Base-by-base conservation (phyloP, 2,329 filamentous ascomycete species). In the Coniochaeta ligniaria region DNA sequence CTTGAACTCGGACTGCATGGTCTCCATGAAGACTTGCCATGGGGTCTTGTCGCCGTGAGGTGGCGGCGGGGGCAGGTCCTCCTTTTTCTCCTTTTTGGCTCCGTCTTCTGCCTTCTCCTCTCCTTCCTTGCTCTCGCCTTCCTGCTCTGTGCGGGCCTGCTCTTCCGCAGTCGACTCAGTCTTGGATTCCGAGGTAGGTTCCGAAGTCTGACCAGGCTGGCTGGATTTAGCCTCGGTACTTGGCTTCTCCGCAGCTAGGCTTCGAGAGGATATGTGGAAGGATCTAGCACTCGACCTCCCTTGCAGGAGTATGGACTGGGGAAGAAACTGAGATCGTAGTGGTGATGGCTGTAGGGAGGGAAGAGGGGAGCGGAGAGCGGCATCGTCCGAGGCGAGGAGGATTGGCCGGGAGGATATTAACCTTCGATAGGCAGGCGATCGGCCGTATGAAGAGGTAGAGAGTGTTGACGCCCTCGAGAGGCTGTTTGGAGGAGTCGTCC, bases 1-100 rank as follows among this genome's bases (percentile, higher is more conserved):
- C 75, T 97, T 92, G 78, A 99, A 96, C 76, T 99, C 95, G 61
- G 82, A 83, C 74, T 91, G 86, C 76, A 99, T 85, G n/a, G 95
- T 99, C 72, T 99, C 95, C 71, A 91, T 91, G 79, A 99, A 99
- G 35, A 99, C 95, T 74, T 98, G 92, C 93, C 95, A 98, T 59
- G 95, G 95, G 3, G 94, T 95, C 81, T 99, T 99, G 78, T 96
- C 92, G 63, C 95, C 95, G 71, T 99, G 95, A 22, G 93, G 94
- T n/a, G 95, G 94, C 16, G 93, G 94, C 24, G 94, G 91, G 14
- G 93, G 88, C 31, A 85, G 75, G 63, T 92, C 85, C 68, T 91
- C 85, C 71, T 87, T 82, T 72, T 88, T 82, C 71, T 84, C 77
- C 62, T 83, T 75, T 64, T 85, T 78, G 68, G 85, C 78, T 61